Evolutionary conservation across 73 alveolate species (phyloP).

Genomic region (Paramecium primaurelia): DNA sequence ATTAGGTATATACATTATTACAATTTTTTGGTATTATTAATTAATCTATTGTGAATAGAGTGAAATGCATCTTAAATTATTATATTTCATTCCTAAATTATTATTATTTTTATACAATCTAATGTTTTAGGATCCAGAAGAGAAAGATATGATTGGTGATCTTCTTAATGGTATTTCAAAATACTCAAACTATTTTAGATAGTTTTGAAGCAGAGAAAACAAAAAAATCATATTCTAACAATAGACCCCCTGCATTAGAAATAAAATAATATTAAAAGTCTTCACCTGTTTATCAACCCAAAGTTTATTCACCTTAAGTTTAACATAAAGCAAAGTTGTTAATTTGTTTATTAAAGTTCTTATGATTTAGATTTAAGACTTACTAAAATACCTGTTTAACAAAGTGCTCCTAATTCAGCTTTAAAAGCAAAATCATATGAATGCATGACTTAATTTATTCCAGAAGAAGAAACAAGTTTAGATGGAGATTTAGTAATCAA

Average conservation of each 20-base stretch:
- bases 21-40: not conserved
- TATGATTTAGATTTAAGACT: not conserved
- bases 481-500: slow-evolving; percentile 24
- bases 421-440: slow-evolving; percentile 9
- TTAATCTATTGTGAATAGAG: not conserved
- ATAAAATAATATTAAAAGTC: not conserved
- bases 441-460: not conserved
- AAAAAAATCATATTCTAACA: not conserved
- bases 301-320: not conserved
- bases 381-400: not conserved
- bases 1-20: not conserved
- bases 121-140: not conserved
- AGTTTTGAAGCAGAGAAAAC: not conserved
- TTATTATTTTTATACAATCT: not conserved
- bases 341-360: not conserved
- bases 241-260: not conserved
- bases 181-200: not conserved
- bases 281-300: not conserved
- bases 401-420: slow-evolving; percentile 5
- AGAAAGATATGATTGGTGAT: not conserved
- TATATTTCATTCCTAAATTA: not conserved
- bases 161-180: not conserved
- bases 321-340: not conserved
- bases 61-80: not conserved
- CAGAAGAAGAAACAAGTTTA: slow-evolving; percentile 9